Percentiles rank a stretch among this genome's conserved stretches.
phyloP scores from a whole-genome alignment of 345 rosid genomes.

The Sonneratia alba region DNA sequence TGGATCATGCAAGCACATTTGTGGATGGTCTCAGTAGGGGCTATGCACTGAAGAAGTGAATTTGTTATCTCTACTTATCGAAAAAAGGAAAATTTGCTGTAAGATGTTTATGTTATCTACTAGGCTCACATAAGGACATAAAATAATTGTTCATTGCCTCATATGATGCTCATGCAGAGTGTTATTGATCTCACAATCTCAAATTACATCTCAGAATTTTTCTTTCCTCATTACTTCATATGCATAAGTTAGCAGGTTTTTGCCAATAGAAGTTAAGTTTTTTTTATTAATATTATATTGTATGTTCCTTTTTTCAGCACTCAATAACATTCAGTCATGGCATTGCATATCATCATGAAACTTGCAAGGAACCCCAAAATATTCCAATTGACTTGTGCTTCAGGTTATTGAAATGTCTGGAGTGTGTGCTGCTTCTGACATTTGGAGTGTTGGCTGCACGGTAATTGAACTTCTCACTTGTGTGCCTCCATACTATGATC shows the following conservation, averaged over 20 bases:
- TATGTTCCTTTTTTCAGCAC: not conserved
- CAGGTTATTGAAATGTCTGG: conserved; percentile 99
- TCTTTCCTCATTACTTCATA: not conserved
- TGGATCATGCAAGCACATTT: no score
- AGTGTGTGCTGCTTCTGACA: conserved; percentile 99
- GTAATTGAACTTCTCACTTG: conserved; percentile 96
- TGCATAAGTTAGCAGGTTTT: not conserved
- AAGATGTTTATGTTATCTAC: not conserved
- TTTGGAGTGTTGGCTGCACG: conserved; percentile 99
- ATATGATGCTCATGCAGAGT: not conserved
- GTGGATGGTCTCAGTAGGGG: no score
- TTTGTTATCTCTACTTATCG: not conserved
- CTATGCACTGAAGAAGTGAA: not conserved
- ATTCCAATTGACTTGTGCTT: conserved; percentile 18
- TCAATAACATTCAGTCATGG: not conserved
- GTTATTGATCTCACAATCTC: not conserved
- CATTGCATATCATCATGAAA: not conserved
- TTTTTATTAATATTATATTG: not conserved
- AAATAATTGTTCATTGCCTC: not conserved
- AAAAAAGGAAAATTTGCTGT: not conserved
- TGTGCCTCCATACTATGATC: conserved; percentile 96
- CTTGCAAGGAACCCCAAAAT: conserved; percentile 2
- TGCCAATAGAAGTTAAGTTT: not conserved
- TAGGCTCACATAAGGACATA: not conserved
- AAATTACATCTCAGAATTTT: not conserved